A percentile compares a stretch with the other conserved stretches of the same genome.
These are phyloP conservation scores for Talaromyces marneffei DNA, from an alignment of 2,329 filamentous ascomycete species.

Conservation along the genomic window DNA sequence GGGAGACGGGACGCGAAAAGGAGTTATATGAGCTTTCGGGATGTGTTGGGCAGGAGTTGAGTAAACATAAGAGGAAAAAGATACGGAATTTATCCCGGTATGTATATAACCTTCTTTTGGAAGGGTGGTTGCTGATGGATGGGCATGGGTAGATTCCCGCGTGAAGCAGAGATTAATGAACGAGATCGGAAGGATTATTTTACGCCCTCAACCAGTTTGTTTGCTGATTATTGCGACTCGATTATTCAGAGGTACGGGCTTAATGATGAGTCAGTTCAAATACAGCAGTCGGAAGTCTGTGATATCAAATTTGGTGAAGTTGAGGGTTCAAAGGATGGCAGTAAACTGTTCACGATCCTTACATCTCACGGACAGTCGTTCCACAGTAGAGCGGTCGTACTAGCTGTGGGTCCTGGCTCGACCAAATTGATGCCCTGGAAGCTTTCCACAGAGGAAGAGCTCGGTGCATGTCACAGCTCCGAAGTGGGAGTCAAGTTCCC, in stretches of 20 bases:
- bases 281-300: slow-evolving; percentile 56
- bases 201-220: slow-evolving; percentile 57
- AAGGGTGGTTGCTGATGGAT: neutral
- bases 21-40: slow-evolving; percentile 66
- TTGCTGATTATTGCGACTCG: slow-evolving; percentile 56
- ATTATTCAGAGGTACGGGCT: slow-evolving; percentile 57
- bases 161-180: slow-evolving; percentile 54
- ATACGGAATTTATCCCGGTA: slow-evolving; percentile 43
- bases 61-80: slow-evolving; percentile 70
- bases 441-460: slow-evolving; percentile 35
- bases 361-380: slow-evolving; percentile 49
- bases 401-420: slow-evolving; percentile 66
- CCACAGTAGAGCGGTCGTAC: slow-evolving; percentile 58
- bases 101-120: slow-evolving; percentile 28
- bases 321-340: slow-evolving; percentile 35
- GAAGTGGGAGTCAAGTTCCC: slow-evolving; percentile 54
- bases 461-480: slow-evolving; percentile 59
- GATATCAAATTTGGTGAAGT: slow-evolving; percentile 57
- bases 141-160: slow-evolving; percentile 21
- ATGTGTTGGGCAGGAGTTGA: slow-evolving; percentile 72
- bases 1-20: slow-evolving; percentile 52
- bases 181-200: slow-evolving; percentile 65
- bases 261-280: slow-evolving; percentile 36
- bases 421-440: slow-evolving; percentile 46
- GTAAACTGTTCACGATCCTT: slow-evolving; percentile 57